Conservation (phyloP, 2,329 filamentous ascomycete species). For the Sarocladium brachiariae region DNA sequence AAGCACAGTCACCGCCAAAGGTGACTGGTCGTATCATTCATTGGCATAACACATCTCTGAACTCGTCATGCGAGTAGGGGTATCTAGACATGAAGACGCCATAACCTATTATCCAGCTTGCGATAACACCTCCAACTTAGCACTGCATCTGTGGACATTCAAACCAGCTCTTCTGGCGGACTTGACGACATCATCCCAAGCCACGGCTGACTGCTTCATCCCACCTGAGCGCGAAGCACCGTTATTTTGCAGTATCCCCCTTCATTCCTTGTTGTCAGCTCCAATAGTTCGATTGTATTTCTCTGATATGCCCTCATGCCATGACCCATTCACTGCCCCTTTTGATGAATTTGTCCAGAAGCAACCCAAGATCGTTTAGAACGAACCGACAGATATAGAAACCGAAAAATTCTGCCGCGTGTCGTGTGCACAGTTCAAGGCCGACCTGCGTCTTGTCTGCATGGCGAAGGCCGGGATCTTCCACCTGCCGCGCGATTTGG, state of each 20-base stretch:
- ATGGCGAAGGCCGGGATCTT: slow-evolving; percentile 86
- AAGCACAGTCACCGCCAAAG: too few relatives aligned
- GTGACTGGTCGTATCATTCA: not conserved
- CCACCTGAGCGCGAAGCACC: not conserved
- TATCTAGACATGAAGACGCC: slow-evolving; percentile 5
- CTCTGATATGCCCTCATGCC: slow-evolving; percentile 18
- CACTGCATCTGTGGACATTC: not conserved
- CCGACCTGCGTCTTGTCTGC: slow-evolving; percentile 93
- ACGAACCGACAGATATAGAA: slow-evolving; percentile 96
- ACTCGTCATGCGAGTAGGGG: not conserved
- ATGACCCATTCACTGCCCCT: slow-evolving; percentile 90
- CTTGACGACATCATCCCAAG: not conserved
- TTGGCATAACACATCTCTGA: not conserved
- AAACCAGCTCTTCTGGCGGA: too few relatives aligned
- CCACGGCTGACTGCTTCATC: not conserved
- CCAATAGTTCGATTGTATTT: not conserved
- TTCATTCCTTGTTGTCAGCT: not conserved
- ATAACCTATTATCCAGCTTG: not conserved
- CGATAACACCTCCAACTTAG: not conserved
- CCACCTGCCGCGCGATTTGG: slow-evolving; percentile 92
- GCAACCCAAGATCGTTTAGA: slow-evolving; percentile 71
- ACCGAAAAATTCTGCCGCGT: slow-evolving; percentile 94
- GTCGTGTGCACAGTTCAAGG: slow-evolving; percentile 83
- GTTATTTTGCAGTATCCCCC: slow-evolving; percentile 2
- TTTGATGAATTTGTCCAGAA: slow-evolving; percentile 97